Conservation (phyloP, 2,329 filamentous ascomycete species). For the Lasiodiplodia hormozganensis region DNA sequence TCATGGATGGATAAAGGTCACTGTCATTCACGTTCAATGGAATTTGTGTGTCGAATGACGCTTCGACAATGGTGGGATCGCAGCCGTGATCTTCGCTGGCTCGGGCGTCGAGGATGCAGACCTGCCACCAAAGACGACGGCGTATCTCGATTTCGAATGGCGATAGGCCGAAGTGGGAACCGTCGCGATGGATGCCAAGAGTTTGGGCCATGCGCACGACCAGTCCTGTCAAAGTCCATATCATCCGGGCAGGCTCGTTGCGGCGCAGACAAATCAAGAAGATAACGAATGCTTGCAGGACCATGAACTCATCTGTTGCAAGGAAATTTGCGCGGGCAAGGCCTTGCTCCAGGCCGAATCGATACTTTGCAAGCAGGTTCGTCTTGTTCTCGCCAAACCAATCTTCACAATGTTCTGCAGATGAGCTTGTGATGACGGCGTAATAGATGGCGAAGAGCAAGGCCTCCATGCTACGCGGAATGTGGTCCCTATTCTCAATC, state of each 20-base stretch:
- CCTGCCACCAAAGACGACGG: conserved; percentile 66
- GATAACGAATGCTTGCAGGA: conserved; percentile 68
- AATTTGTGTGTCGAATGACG: conserved; percentile 66
- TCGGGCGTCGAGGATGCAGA: conserved; percentile 65
- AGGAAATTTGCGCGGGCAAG: conserved; percentile 68
- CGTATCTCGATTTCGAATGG: conserved; percentile 69
- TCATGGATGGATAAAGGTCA: conserved; percentile 59
- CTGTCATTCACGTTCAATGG: conserved; percentile 64
- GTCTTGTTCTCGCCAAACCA: conserved; percentile 61
- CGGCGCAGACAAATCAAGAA: conserved; percentile 65
- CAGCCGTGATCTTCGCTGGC: conserved; percentile 69
- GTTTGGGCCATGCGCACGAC: conserved; percentile 66
- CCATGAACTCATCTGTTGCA: conserved; percentile 66
- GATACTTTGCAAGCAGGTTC: conserved; percentile 60
- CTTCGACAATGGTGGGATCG: conserved; percentile 64
- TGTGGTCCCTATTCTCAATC: conserved; percentile 63
- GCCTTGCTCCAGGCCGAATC: conserved; percentile 69
- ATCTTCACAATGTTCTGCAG: conserved; percentile 54
- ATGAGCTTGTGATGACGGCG: conserved; percentile 61
- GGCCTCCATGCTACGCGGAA: conserved; percentile 65
- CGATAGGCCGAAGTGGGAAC: conserved; percentile 59
- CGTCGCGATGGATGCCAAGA: conserved; percentile 67
- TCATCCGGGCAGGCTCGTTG: conserved; percentile 57
- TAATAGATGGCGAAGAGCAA: conserved; percentile 70
- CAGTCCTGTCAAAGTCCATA: conserved; percentile 67